A percentile compares a stretch with the other conserved stretches of the same genome.
Evolutionary conservation across 352 stramenopile genomes (phyloP).

Genomic region (Globisporangium sylvaticum): DNA sequence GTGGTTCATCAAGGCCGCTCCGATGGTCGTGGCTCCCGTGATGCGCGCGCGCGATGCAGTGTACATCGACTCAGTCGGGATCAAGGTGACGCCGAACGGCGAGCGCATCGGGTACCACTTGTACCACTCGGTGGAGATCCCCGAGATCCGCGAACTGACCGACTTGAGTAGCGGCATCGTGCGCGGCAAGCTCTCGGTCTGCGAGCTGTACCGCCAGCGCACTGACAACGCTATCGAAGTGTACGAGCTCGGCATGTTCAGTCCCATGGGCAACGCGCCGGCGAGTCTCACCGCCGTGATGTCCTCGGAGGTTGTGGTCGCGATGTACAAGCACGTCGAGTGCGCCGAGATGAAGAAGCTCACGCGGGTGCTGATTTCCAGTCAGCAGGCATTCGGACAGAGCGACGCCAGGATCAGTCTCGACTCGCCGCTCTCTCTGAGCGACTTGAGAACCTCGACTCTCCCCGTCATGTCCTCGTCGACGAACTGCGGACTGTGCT

Average conservation of each 20-base stretch:
- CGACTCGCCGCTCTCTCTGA: too few species aligned
- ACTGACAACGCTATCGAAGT: not conserved
- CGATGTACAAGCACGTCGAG: not conserved
- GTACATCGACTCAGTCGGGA: not conserved
- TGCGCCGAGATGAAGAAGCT: conserved; percentile 20
- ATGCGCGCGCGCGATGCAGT: not conserved
- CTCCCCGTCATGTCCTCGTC: too few species aligned
- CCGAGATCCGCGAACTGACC: not conserved
- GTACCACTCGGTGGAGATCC: not conserved
- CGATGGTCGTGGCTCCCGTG: not conserved
- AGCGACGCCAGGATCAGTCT: too few species aligned
- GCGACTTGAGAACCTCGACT: too few species aligned
- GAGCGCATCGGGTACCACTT: conserved; percentile 3
- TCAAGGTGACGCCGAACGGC: not conserved
- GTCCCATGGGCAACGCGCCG: not conserved
- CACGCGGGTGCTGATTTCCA: not conserved
- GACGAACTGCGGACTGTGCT: too few species aligned
- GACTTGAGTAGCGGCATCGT: conserved; percentile 3
- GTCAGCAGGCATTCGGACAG: too few species aligned
- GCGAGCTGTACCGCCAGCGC: not conserved
- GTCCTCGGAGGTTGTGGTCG: not conserved
- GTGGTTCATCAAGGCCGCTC: not conserved
- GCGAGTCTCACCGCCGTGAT: not conserved
- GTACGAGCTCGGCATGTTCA: not conserved
- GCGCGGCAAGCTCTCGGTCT: not conserved